A percentile compares a stretch with the other conserved stretches of the same genome.
Evolutionary conservation across 805 yeast genomes (phyloP).

Genomic region (Hagleromyces aurorensis): DNA sequence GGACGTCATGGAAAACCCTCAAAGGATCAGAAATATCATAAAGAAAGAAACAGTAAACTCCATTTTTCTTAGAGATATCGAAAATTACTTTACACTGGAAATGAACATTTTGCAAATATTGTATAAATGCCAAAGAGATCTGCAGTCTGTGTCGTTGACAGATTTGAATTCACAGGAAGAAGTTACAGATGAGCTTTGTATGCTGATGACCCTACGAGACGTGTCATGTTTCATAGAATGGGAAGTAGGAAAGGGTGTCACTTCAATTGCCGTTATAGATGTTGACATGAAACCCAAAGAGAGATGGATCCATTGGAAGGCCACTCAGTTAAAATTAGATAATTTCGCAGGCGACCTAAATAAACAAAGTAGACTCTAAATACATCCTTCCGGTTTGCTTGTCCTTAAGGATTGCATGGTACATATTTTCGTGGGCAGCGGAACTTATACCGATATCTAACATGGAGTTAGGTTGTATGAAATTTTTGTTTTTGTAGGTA

Average conservation of each 20-base stretch:
- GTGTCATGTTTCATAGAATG: slow-evolving; percentile 31
- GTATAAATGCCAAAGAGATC: slow-evolving; percentile 16
- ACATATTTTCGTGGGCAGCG: slow-evolving; percentile 28
- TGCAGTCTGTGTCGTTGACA: slow-evolving; percentile 2
- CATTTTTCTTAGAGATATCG: slow-evolving; percentile 13
- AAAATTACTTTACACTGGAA: slow-evolving; percentile 13
- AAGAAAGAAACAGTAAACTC: not conserved
- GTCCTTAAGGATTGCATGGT: not conserved
- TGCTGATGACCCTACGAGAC: slow-evolving; percentile 35
- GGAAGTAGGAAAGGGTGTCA: slow-evolving; percentile 4
- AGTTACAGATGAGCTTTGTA: slow-evolving; percentile 15
- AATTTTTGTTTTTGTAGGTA: slow-evolving; percentile 37
- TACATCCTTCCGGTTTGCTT: no score
- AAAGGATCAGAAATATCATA: slow-evolving; percentile 9
- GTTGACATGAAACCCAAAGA: slow-evolving; percentile 43
- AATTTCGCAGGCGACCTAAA: no score
- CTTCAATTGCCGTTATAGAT: slow-evolving; percentile 35
- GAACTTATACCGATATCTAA: slow-evolving; percentile 22
- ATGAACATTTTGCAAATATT: slow-evolving; percentile 21
- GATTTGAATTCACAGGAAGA: slow-evolving; percentile 6
- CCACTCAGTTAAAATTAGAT: slow-evolving; percentile 30
- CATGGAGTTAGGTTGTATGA: slow-evolving; percentile 34
- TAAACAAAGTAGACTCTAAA: no score
- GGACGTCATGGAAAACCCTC: slow-evolving; percentile 9
- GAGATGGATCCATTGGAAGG: slow-evolving; percentile 43